Base-by-base conservation (phyloP, 2,329 filamentous ascomycete species). In the Gaeumannomyces tritici region DNA sequence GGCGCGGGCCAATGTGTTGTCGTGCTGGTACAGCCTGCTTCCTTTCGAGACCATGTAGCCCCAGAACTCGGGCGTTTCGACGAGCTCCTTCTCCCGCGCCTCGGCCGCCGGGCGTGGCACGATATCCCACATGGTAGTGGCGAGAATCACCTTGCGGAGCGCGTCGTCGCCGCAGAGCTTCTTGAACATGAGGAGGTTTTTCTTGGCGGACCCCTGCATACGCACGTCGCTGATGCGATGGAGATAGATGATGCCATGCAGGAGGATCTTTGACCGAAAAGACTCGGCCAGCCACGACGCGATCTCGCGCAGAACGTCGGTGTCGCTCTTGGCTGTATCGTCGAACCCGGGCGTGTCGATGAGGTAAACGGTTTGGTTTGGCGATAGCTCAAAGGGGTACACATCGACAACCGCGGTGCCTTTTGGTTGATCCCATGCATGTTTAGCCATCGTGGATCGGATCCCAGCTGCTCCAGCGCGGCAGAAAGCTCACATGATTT, bases 301-400 rank as follows among this genome's bases (percentile, higher is more conserved):
- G 31, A 80, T 76, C 57, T 75, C 69, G n/a, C 69, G 59, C 1
- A 81, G 71, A 1, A 81, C 73, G 31, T 81, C 77, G 9, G 74
- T 71, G 62, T 81, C 79, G 6, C 73, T 73, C 27, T 73, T 66
- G 56, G 70, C 15, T 3, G 62, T 56, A 61, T 81, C 78, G 33
- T 78, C 73, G 64, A 81, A 80, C 0, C 79, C 79, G 0, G 79
- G 78, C 0, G 78, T 81, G 64, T 81, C 79, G 63, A 80, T 72
- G 18, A 75, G 70, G 42, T 67, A 51, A 2, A 51, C 42, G 21
- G 42, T 51, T 8, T 51, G 42, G 6, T 6, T 51, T 51, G 18
- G 8, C n/a, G 42, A 51, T 7, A 51, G 42, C 21, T 51, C 42
- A 51, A 51, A 51, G 18, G 42, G 42, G 21, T 51, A 51, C 21